Conservation (phyloP, 1,284 basidiomycete genomes). For the Rhodofomes roseus region DNA sequence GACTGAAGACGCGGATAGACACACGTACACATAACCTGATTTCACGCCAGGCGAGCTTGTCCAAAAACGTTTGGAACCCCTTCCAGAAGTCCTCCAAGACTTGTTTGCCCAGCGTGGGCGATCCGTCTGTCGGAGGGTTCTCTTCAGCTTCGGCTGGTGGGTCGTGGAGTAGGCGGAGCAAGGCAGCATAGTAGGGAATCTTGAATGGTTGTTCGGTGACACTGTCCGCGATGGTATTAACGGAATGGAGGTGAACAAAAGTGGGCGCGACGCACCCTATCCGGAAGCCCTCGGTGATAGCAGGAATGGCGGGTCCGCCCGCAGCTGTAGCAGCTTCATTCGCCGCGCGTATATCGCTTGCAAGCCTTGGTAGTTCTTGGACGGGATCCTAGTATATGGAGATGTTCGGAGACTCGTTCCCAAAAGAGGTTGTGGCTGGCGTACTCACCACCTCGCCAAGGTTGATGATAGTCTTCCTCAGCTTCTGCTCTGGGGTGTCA, state of each 20-base stretch:
- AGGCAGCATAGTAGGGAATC: conserved; percentile 80
- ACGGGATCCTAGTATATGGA: conserved; percentile 52
- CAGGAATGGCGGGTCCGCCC: conserved; percentile 36
- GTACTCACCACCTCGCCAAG: conserved; percentile 78
- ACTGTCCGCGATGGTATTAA: conserved; percentile 32
- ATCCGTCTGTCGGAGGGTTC: conserved; percentile 25
- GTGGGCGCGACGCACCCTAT: conserved; percentile 50
- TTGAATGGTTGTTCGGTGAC: conserved; percentile 92
- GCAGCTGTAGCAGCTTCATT: conserved; percentile 38
- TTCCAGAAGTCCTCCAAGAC: conserved; percentile 88
- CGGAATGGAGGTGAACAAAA: background rate
- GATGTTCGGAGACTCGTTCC: background rate
- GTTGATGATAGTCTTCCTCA: conserved; percentile 68
- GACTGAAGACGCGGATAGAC: background rate
- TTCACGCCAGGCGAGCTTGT: conserved; percentile 86
- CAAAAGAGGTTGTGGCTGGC: background rate
- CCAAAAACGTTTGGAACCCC: conserved; percentile 81
- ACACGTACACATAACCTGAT: conserved; percentile 76
- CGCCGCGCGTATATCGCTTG: conserved; percentile 60
- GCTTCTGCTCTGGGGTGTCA: conserved; percentile 72
- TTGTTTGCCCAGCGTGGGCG: conserved; percentile 57
- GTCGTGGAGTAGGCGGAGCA: conserved; percentile 72
- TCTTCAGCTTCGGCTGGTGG: conserved; percentile 34
- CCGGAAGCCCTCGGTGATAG: conserved; percentile 73
- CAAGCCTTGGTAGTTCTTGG: conserved; percentile 66